Evolutionary conservation across 306 rosid genomes (phyloP).

Genomic region (Oxytropis ochrocephala): DNA sequence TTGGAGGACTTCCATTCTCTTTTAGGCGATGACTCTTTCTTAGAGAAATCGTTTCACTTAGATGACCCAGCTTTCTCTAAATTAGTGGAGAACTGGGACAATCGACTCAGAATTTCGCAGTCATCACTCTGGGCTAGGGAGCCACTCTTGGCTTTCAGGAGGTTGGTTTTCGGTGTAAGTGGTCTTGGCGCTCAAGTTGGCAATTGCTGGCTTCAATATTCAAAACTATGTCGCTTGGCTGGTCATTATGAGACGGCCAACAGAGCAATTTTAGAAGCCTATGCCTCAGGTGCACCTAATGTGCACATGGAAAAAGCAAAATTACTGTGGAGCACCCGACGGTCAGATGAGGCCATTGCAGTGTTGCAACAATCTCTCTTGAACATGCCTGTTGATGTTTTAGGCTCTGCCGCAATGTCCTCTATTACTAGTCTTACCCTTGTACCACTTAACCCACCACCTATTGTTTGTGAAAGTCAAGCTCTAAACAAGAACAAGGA

Average conservation of each 20-base stretch:
- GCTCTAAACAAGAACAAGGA: constrained; percentile 60
- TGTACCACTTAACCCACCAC: constrained; percentile 57
- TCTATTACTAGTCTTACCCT: constrained; percentile 88
- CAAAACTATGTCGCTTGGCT: constrained; percentile 89
- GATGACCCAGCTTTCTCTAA: constrained; percentile 57
- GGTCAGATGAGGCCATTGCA: constrained; percentile 91
- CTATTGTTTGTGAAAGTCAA: constrained; percentile 60
- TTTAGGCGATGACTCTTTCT: constrained; percentile 71
- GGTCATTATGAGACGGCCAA: constrained; percentile 97
- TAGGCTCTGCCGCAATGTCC: constrained; percentile 71
- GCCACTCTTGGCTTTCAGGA: constrained; percentile 84
- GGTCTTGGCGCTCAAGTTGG: constrained; percentile 86
- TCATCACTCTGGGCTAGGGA: constrained; percentile 96
- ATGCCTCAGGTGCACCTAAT: constrained; percentile 80
- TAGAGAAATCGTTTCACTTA: constrained; percentile 65
- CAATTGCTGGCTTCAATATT: constrained; percentile 95
- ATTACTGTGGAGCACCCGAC: constrained; percentile 86
- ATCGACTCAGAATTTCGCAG: constrained; percentile 80
- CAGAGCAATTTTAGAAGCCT: constrained; percentile 90
- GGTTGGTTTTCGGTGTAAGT: constrained; percentile 74
- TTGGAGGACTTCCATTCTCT: constrained; percentile 82
- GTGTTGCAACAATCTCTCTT: constrained; percentile 84
- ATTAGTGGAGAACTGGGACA: constrained; percentile 82
- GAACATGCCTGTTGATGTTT: constrained; percentile 73
- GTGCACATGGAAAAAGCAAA: constrained; percentile 90